Evolutionary conservation across 306 rosid species (phyloP).

Genomic region (Vigna reflexopilosa): DNA sequence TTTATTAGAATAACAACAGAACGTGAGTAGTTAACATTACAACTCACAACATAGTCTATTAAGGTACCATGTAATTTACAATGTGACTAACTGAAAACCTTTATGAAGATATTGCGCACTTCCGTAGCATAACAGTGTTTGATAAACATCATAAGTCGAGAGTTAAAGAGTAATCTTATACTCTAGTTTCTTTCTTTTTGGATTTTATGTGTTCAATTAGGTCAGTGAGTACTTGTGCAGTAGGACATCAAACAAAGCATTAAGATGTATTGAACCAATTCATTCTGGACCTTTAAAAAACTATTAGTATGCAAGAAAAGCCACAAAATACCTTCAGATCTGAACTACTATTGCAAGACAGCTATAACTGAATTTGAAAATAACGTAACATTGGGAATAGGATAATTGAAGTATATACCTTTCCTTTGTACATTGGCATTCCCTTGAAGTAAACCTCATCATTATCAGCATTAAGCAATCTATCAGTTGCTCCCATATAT

Average conservation of each 20-base stretch:
- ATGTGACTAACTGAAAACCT: conserved; percentile 20
- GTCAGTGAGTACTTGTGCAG: background rate
- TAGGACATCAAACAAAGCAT: background rate
- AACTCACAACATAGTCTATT: background rate
- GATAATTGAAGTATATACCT: conserved; percentile 54
- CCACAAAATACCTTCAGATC: conserved; percentile 16
- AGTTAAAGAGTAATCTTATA: conserved; percentile 5
- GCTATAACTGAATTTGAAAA: conserved; percentile 24
- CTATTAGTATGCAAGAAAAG: background rate
- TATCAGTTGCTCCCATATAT: conserved; percentile 73
- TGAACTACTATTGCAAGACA: conserved; percentile 1
- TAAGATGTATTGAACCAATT: background rate
- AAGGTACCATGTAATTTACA: conserved; percentile 5
- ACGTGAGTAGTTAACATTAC: background rate
- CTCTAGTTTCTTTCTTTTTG: background rate
- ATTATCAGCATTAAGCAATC: conserved; percentile 82
- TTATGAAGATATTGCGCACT: conserved; percentile 15
- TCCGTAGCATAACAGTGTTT: background rate
- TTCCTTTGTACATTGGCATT: conserved; percentile 85
- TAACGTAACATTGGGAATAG: background rate
- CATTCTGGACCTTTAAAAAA: background rate
- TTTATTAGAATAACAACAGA: background rate
- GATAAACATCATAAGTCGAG: conserved; percentile 7
- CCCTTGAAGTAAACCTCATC: conserved; percentile 83
- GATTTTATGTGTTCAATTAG: background rate